Base-by-base conservation (phyloP, 2,329 filamentous ascomycete species). In the Monascus ruber region DNA sequence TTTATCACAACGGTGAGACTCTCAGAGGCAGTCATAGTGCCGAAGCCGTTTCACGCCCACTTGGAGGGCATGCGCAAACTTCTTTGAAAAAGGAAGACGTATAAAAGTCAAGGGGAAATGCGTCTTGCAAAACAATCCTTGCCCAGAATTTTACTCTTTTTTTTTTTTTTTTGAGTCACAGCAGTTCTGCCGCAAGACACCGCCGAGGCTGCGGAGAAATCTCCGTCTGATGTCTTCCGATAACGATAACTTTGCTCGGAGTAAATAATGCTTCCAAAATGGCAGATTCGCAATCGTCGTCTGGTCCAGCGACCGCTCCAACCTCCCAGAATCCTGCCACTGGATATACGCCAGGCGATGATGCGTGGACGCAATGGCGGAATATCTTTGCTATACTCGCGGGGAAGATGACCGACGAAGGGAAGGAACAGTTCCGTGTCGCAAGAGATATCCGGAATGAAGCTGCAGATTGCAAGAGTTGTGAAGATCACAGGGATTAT, bases 341-440 rank as follows among this genome's bases (percentile, higher is more conserved):
- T 6, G 64, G 63, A 4, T 68, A 53, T 39, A 51, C 52, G 7
- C 50, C 60, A 9, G 64, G 63, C 9, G 58, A 68, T 47, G 65
- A 66, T 39, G 53, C 56, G 24, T 64, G 54, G 47, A 66, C 65
- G 29, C 62, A 66, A 71, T 94, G 85, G 82, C 74, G 82, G 59
- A 94, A 84, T 68, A 83, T 87, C 69, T 95, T 93, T 73, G 77
- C 77, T 52, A 83, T 88, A 63, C 69, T 94, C 36, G 78, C 83
- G 10, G 83, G 84, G 40, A 70, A 74, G 53, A 79, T 91, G 66
- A 81, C 77, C 11, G 63, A 67, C 29, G 75, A 81, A 55, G 83
- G 84, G 37, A 66, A 73, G 47, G 76, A 82, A 55, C 76, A 83
- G 65, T 95, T 86, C 71, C 83, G 86, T 57, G 73, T 81, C 56